Base-by-base conservation (phyloP, 805 yeast genomes). In the Blastobotrys robertii region DNA sequence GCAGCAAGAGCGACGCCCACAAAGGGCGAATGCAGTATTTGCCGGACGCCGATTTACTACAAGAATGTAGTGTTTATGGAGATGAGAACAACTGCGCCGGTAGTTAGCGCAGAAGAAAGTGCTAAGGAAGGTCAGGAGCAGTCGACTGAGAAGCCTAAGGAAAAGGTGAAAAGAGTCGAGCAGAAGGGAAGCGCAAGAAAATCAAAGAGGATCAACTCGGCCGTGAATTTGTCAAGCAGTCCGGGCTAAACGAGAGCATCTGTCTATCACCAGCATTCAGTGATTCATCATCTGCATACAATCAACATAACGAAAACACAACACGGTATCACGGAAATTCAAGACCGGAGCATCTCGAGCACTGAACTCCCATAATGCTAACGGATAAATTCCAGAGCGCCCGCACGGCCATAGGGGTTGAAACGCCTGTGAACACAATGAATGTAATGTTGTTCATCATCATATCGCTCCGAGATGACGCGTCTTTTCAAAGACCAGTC, bases 11-110 rank as follows among this genome's bases (percentile, higher is more conserved):
- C 66, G 13, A 58, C 57, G 2, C 36, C 40, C 6, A 32, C 43
- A 1, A 33, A 25, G 1, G 67, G 67, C n/a, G 56, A 47, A 25
- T 64, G 68, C 53, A 52, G 60, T 8, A 50, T 64, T 9, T 64
- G 68, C 43, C 53, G 67, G 6, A 45, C 55, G 25, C 44, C 45
- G 29, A 61, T 64, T 2, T 39, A 33, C 2, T 60, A 59, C 43
- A 55, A 47, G 35, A 41, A 46, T 6, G 51, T 62, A n/a, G 37
- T 43, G 8, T 54, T 48, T 25, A 44, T 62, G 37, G 60, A 58
- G 42, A 31, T 57, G 47, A 53, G 38, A 50, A 50, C 43, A 9
- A 30, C 42, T 2, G 11, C 32, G 15, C 6, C 34, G 4, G n/a
- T 30, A 4, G 5, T 5, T 30, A n/a, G 12, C 8, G 12, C 33